Conservation (phyloP, 2,329 filamentous ascomycete genomes). For the Colletotrichum tropicale region DNA sequence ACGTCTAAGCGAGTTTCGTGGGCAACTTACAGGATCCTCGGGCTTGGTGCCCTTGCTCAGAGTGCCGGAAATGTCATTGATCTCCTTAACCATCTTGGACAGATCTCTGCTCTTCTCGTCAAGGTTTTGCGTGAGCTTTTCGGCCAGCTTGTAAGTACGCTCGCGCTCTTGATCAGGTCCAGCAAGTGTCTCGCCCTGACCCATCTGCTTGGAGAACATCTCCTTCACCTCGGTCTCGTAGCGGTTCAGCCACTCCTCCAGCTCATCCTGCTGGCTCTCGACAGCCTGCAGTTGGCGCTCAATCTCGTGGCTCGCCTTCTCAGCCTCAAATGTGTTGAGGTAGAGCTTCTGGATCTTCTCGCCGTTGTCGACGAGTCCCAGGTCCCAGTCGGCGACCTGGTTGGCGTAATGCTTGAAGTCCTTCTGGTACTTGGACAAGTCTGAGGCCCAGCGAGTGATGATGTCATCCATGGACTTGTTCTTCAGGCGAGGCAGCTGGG, state of each 20-base stretch:
- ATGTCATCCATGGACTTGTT: conserved; percentile 99
- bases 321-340: conserved; percentile 89
- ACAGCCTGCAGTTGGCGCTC: conserved; percentile 89
- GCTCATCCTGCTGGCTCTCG: conserved; percentile 90
- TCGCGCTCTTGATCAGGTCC: conserved; percentile 96
- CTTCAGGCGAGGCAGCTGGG: conserved; percentile 88
- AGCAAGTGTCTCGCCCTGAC: conserved; percentile 75
- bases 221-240: conserved; percentile 93
- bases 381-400: conserved; percentile 89
- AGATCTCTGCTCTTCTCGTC: conserved; percentile 95
- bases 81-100: conserved; percentile 96
- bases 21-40: conserved; percentile 77
- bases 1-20: neutral
- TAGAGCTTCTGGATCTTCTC: conserved; percentile 96
- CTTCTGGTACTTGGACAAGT: conserved; percentile 94
- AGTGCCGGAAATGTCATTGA: conserved; percentile 89
- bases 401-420: conserved; percentile 91
- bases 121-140: conserved; percentile 87
- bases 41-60: conserved; percentile 89
- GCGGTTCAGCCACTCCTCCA: conserved; percentile 84
- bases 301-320: conserved; percentile 90
- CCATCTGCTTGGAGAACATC: conserved; percentile 80
- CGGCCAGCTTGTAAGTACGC: conserved; percentile 92
- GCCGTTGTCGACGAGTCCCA: conserved; percentile 89
- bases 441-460: conserved; percentile 94